phyloP scores from a whole-genome alignment of 345 rosid species.

The Tarenaya hassleriana region DNA sequence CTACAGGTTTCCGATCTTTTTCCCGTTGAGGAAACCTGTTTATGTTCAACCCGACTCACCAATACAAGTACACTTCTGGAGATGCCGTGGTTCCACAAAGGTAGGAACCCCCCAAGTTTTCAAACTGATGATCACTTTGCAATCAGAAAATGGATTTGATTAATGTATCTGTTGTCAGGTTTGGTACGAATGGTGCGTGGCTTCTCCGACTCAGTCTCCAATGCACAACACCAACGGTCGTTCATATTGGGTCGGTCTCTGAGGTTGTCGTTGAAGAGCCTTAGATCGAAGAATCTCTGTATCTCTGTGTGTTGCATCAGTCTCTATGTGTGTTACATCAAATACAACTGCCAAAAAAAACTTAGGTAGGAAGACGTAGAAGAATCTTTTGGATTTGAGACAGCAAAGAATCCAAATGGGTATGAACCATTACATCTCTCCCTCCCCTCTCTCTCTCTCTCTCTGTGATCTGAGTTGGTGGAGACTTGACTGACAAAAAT shows the following conservation, averaged over 20 bases:
- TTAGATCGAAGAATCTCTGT: constrained; percentile 11
- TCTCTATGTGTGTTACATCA: too few relatives aligned
- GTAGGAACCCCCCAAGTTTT: constrained; percentile 30
- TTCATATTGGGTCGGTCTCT: constrained; percentile 95
- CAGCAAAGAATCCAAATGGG: too few relatives aligned
- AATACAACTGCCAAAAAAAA: too few relatives aligned
- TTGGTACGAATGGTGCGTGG: constrained; percentile 95
- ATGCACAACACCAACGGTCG: constrained; percentile 93
- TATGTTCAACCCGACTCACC: constrained; percentile 47
- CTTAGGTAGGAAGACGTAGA: too few relatives aligned
- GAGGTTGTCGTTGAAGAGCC: constrained; percentile 20
- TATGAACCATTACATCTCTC: too few relatives aligned
- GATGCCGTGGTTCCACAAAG: constrained; percentile 77
- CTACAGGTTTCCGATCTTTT: constrained; percentile 87
- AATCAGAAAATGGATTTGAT: constrained; percentile 2
- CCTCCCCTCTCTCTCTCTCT: too few relatives aligned
- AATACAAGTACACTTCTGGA: constrained; percentile 90
- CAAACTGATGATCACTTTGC: not conserved
- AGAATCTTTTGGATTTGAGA: too few relatives aligned
- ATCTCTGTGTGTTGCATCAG: constrained; percentile 17
- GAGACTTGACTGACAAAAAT: too few relatives aligned
- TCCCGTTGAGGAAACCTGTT: constrained; percentile 82
- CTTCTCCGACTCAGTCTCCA: constrained; percentile 56
- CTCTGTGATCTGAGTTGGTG: too few relatives aligned
- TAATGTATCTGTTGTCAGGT: constrained; percentile 39